Evolutionary conservation across 257 asterid genomes (phyloP).

Genomic region (Cinchona pubescens): DNA sequence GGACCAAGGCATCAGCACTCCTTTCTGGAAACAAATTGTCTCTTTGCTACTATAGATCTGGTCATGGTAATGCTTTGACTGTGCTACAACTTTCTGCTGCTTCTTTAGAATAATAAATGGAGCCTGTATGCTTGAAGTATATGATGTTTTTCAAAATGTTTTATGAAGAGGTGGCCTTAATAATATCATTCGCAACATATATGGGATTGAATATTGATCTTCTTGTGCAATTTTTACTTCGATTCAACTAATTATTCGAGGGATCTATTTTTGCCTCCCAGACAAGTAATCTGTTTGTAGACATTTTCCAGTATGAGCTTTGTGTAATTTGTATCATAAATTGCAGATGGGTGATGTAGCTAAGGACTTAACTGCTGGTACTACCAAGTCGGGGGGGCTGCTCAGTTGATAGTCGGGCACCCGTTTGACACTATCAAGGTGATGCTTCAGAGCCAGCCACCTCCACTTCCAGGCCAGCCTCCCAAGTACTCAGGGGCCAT

Average conservation of each 20-base stretch:
- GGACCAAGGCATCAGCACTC: not conserved
- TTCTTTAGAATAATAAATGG: not conserved
- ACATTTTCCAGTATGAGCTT: not conserved
- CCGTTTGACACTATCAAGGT: slow-evolving; percentile 96
- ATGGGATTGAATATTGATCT: not conserved
- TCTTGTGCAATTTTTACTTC: not conserved
- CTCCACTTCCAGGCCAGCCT: slow-evolving; percentile 73
- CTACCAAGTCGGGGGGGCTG: slow-evolving; percentile 94
- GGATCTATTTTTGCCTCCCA: not conserved
- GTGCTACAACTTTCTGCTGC: not conserved
- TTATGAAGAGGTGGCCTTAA: not conserved
- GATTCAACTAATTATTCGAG: not conserved
- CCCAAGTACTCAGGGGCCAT: slow-evolving; percentile 78
- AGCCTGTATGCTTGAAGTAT: not conserved
- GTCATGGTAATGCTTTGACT: not conserved
- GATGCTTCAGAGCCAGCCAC: slow-evolving; percentile 94
- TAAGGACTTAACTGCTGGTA: slow-evolving; percentile 67
- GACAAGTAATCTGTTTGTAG: not conserved
- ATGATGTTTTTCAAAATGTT: not conserved
- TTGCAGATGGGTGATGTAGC: slow-evolving; percentile 78
- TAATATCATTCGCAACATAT: not conserved
- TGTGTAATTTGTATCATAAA: not conserved
- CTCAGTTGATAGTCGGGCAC: slow-evolving; percentile 85
- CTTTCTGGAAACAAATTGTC: not conserved
- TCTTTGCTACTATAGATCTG: not conserved